Evolutionary conservation across 495 filamentous ascomycete genomes (phyloP).

Genomic region (Daldinia vernicosa): DNA sequence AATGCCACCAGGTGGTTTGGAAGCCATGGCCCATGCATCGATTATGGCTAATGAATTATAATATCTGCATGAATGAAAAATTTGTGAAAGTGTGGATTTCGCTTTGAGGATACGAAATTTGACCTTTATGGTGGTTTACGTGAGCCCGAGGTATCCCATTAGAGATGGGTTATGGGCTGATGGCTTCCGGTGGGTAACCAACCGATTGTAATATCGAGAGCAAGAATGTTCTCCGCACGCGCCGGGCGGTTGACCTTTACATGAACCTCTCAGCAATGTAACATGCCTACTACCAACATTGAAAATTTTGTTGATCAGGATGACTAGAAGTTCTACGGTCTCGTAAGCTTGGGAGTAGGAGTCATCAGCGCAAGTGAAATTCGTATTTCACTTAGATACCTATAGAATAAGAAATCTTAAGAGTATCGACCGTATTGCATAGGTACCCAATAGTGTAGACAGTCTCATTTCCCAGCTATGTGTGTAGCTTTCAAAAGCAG

Average conservation of each 20-base stretch:
- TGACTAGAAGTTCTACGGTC: neutral
- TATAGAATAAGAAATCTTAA: neutral
- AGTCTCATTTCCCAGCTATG: neutral
- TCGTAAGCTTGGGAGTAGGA: neutral
- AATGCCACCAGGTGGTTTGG: neutral
- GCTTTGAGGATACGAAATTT: neutral
- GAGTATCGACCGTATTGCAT: neutral
- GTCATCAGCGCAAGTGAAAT: neutral
- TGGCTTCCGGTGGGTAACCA: neutral
- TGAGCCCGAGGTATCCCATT: neutral
- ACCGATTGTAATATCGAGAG: neutral
- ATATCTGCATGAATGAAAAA: constrained; percentile 7
- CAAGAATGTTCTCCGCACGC: neutral
- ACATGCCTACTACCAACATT: constrained; percentile 15
- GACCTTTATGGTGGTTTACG: neutral
- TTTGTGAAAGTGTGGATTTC: neutral
- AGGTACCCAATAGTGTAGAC: neutral
- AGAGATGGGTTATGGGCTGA: neutral
- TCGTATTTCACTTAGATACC: neutral
- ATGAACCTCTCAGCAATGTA: constrained; percentile 18
- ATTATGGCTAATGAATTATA: constrained; percentile 22
- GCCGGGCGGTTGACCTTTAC: neutral
- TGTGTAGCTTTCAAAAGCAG: neutral
- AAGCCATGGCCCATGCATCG: neutral
- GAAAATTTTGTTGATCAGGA: neutral